phyloP scores from a whole-genome alignment of 495 filamentous ascomycete genomes.

The Aspergillus saccharolyticus region DNA sequence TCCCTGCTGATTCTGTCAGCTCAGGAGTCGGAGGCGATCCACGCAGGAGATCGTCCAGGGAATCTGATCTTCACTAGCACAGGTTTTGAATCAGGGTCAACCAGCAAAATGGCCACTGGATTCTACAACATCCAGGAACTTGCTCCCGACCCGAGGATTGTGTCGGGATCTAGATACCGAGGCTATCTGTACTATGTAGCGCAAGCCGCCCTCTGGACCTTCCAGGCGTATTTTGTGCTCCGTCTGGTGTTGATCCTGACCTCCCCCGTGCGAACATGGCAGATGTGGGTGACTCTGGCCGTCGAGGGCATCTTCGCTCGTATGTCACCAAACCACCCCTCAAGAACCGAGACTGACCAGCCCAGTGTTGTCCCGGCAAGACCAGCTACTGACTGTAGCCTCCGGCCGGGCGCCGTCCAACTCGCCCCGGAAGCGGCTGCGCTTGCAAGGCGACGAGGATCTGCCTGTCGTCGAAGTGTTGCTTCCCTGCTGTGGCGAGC shows the following conservation, averaged over 20 bases:
- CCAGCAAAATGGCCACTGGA: slow-evolving; percentile 8
- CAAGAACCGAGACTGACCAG: not conserved
- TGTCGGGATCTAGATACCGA: slow-evolving; percentile 18
- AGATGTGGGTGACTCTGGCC: slow-evolving; percentile 27
- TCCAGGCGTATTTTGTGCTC: slow-evolving; percentile 20
- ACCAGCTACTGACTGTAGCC: slow-evolving; percentile 22
- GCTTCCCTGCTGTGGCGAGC: slow-evolving; percentile 46
- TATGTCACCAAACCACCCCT: slow-evolving; percentile 10
- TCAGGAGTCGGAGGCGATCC: not conserved
- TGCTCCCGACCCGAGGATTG: slow-evolving; percentile 15
- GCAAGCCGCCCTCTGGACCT: slow-evolving; percentile 20
- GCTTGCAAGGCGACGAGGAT: slow-evolving; percentile 17
- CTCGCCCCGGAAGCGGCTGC: slow-evolving; percentile 19
- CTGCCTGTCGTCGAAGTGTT: slow-evolving; percentile 45
- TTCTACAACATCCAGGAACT: slow-evolving; percentile 25
- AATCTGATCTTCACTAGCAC: no score
- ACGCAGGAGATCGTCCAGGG: no score
- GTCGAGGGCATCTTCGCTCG: slow-evolving; percentile 27
- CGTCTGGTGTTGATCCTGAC: slow-evolving; percentile 17
- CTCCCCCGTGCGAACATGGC: slow-evolving; percentile 19
- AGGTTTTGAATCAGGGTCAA: no score
- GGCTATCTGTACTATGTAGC: slow-evolving; percentile 21
- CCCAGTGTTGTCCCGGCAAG: slow-evolving; percentile 24
- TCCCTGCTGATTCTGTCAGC: not conserved
- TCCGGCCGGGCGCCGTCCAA: slow-evolving; percentile 11